phyloP scores from a whole-genome alignment of 139 green algal species.

The Auxenochlorella pyrenoidosa region DNA sequence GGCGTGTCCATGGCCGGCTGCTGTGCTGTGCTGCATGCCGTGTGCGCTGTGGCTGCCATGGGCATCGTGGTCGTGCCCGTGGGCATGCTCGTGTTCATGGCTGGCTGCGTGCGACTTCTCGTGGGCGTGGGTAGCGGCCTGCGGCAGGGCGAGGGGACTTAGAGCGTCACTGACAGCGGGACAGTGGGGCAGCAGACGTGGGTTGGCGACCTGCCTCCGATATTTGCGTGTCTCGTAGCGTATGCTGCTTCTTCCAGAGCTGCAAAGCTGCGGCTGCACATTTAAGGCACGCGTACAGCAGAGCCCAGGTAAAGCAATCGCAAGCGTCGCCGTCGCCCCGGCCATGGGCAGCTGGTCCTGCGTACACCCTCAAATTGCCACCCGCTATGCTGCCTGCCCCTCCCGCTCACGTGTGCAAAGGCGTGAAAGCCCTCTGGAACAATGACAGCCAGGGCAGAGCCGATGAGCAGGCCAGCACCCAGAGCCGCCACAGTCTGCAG shows the following conservation, averaged over 20 bases:
- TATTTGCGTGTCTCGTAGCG: too few relatives aligned
- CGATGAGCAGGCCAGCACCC: slow-evolving; percentile 60
- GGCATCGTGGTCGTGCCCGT: not conserved
- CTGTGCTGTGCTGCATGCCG: too few relatives aligned
- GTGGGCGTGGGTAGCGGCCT: not conserved
- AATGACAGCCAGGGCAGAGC: slow-evolving; percentile 56
- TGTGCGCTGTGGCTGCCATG: not conserved
- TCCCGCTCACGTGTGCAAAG: slow-evolving; percentile 31
- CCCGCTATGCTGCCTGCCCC: not conserved
- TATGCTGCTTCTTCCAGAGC: too few relatives aligned
- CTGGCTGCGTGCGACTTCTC: not conserved
- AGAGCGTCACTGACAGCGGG: too few relatives aligned
- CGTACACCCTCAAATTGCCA: too few relatives aligned
- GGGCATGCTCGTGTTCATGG: slow-evolving; percentile 27
- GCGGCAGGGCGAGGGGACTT: not conserved
- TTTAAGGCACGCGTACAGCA: too few relatives aligned
- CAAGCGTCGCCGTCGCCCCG: too few relatives aligned
- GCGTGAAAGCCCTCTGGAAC: slow-evolving; percentile 65
- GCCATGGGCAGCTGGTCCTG: too few relatives aligned
- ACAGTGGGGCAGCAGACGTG: too few relatives aligned
- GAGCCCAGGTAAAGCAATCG: too few relatives aligned
- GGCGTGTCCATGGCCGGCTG: not conserved
- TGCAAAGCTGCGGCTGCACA: too few relatives aligned
- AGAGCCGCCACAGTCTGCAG: slow-evolving; percentile 39
- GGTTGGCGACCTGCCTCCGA: too few relatives aligned